A percentile compares a stretch with the other conserved stretches of the same genome.
Conservation (phyloP, 768 basidiomycete genomes). For the Krasilnikovozyma curviuscula region DNA sequence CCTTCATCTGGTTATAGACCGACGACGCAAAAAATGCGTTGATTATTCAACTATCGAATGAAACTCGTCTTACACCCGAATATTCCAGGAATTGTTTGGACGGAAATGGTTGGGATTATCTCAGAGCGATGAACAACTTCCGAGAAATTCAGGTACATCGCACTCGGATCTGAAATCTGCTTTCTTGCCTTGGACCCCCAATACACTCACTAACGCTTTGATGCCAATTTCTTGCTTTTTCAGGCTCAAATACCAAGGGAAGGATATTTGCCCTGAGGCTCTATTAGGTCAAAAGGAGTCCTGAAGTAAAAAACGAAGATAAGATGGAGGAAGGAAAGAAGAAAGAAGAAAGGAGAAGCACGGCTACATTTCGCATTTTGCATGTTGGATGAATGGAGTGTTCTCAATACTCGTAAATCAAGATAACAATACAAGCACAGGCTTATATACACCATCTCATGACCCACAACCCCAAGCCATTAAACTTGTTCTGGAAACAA, state of each 20-base stretch:
- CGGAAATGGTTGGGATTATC: slow-evolving; percentile 67
- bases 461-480: background rate
- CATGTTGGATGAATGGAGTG: background rate
- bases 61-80: slow-evolving; percentile 57
- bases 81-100: slow-evolving; percentile 70
- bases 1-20: background rate
- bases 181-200: too few species aligned
- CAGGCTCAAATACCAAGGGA: slow-evolving; percentile 9
- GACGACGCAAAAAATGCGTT: slow-evolving; percentile 35
- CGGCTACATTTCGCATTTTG: background rate
- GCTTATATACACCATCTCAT: background rate
- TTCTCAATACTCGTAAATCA: background rate
- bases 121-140: slow-evolving; percentile 63
- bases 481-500: too few species aligned
- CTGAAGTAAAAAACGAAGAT: background rate
- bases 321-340: background rate
- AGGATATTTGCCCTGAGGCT: too few species aligned
- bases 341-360: too few species aligned
- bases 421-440: background rate
- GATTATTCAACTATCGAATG: slow-evolving; percentile 48
- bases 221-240: too few species aligned
- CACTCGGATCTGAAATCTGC: background rate
- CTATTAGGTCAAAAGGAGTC: too few species aligned
- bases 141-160: slow-evolving; percentile 40
- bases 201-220: too few species aligned